Percentiles rank a stretch among this genome's conserved stretches.
Evolutionary conservation across 208 protist species (phyloP).

Genomic region (Leishmania major): DNA sequence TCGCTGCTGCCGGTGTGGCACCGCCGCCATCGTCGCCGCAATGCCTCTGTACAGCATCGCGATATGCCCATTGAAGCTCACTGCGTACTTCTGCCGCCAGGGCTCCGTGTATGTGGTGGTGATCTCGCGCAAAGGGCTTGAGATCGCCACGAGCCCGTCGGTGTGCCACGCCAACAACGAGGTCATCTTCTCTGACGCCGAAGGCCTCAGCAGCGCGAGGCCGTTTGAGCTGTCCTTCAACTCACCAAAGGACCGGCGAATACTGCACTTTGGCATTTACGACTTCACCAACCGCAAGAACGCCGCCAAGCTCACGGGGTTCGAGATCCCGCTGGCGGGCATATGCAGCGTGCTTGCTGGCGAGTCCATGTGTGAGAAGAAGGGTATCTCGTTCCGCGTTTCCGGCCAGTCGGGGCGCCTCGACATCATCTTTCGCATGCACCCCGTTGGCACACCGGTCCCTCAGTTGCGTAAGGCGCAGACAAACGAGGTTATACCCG

Average conservation of each 20-base stretch:
- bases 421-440: slow-evolving; percentile 88
- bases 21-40: neutral
- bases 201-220: slow-evolving; percentile 44
- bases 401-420: slow-evolving; percentile 70
- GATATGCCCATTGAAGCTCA: slow-evolving; percentile 75
- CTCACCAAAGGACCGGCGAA: slow-evolving; percentile 80
- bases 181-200: slow-evolving; percentile 69
- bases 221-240: slow-evolving; percentile 77
- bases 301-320: slow-evolving; percentile 79
- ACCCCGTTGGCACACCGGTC: slow-evolving; percentile 67
- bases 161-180: slow-evolving; percentile 63
- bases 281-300: slow-evolving; percentile 84
- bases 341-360: slow-evolving; percentile 89
- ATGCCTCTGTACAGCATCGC: slow-evolving; percentile 84
- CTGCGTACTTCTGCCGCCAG: slow-evolving; percentile 70
- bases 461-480: slow-evolving; percentile 41
- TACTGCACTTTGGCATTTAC: slow-evolving; percentile 78
- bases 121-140: slow-evolving; percentile 74
- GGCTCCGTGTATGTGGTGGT: slow-evolving; percentile 72
- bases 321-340: slow-evolving; percentile 82
- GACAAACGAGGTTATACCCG: slow-evolving; percentile 10
- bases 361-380: slow-evolving; percentile 88
- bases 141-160: slow-evolving; percentile 68
- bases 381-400: slow-evolving; percentile 83
- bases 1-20: neutral